These are phyloP conservation scores for Babesia ovis DNA, from an alignment of 169 alveolate genomes.

Conservation along the genomic window DNA sequence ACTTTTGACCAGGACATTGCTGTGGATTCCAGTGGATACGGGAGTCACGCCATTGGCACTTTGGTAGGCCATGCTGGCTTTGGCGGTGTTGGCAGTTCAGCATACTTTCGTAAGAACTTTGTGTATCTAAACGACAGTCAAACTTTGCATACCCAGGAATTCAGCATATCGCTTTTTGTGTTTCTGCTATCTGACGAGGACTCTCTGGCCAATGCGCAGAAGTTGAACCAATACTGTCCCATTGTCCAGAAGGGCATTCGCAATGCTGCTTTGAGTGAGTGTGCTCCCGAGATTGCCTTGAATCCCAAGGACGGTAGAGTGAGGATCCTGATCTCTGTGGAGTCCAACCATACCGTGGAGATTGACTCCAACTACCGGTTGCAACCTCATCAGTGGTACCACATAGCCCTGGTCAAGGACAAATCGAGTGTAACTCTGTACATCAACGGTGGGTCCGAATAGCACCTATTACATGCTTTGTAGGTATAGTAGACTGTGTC, in stretches of 20 bases:
- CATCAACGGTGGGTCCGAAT: slow-evolving; percentile 22
- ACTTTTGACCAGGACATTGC: slow-evolving; percentile 78
- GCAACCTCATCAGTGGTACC: slow-evolving; percentile 84
- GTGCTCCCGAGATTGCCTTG: slow-evolving; percentile 84
- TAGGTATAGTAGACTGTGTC: slow-evolving; percentile 57
- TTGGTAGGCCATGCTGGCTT: slow-evolving; percentile 84
- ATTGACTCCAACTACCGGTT: slow-evolving; percentile 74
- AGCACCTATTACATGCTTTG: background rate
- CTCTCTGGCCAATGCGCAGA: slow-evolving; percentile 62
- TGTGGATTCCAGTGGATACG: slow-evolving; percentile 82
- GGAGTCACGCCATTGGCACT: slow-evolving; percentile 83
- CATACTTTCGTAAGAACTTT: slow-evolving; percentile 80
- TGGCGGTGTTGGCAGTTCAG: slow-evolving; percentile 85
- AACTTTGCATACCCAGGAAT: slow-evolving; percentile 71
- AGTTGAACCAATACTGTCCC: slow-evolving; percentile 75
- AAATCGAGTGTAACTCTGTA: slow-evolving; percentile 23
- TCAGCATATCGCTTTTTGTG: slow-evolving; percentile 77
- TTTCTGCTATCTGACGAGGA: slow-evolving; percentile 77
- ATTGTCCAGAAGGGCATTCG: slow-evolving; percentile 80
- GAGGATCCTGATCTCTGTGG: slow-evolving; percentile 66
- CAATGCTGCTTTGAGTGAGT: slow-evolving; percentile 76
- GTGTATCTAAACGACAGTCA: slow-evolving; percentile 74
- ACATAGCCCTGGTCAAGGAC: slow-evolving; percentile 73
- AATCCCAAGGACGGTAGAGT: slow-evolving; percentile 83
- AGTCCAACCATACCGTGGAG: slow-evolving; percentile 62